Evolutionary conservation across 106 monocot genomes (phyloP), one percentile per base, ranked within the genome.

Genomic region (Phalaenopsis equestris): DNA sequence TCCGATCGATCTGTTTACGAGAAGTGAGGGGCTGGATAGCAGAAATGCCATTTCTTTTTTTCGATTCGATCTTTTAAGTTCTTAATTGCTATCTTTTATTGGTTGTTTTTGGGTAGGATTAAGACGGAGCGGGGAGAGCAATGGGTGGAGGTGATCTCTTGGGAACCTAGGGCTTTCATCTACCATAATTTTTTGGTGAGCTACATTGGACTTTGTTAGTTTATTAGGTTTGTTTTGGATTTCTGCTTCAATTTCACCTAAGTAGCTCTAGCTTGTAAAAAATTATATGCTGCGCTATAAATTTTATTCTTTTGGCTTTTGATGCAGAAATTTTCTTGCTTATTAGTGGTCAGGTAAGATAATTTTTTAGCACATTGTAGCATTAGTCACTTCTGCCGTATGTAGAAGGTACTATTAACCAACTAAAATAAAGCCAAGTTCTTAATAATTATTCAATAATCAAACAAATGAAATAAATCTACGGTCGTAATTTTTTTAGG

Each of bases 151-250:
- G 77, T 90, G 65, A 46, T 90, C 41, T 90, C 88, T 8, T 90
- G 90, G 90, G 88, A 90, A 77, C 90, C 90, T 1, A 88, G 90
- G 74, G 90, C 86, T 1, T 85, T 86, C 81, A 19, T 90, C 79
- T 88, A 84, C 58, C 90, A 90, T 46, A 86, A 86, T 78, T 90
- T 90, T 79, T 56, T 90, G 88, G 90, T 90, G 14, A 18, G 84
- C 57, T 36, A 12, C 45, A 45, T 70, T 2, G 14, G 56, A 77
- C 18, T 75, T 75, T 45, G 16, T 17, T 43, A 3, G 73, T 73
- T 73, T 15, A 1, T 70, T 14, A 38, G 15, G 3, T 41, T 72
- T 41, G 15, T 39, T 72, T 39, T 72, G 64, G 72, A 72, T 36
- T 41, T 72, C 39, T 39, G 23, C 72, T 72, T 36, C 11, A 1